A percentile compares a stretch with the other conserved stretches of the same genome.
phyloP scores from a whole-genome alignment of 257 asterid species.

The Solanum pennellii region DNA sequence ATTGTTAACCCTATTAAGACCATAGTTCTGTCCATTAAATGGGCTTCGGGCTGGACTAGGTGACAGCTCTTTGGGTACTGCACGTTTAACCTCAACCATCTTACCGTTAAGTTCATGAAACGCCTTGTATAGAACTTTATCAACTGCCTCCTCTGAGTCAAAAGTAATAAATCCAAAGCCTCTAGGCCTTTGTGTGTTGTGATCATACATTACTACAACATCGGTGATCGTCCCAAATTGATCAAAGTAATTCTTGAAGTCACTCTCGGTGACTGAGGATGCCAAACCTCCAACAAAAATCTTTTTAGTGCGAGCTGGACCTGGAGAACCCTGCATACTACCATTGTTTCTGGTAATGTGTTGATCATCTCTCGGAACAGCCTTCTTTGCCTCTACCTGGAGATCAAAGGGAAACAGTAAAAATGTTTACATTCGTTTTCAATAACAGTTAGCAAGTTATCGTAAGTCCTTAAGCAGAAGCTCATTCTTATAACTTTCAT shows the following conservation, averaged over 20 bases:
- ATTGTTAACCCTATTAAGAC: conserved; percentile 40
- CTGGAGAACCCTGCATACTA: conserved; percentile 43
- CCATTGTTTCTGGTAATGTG: conserved; percentile 18
- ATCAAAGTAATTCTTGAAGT: conserved; percentile 55
- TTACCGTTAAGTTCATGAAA: conserved; percentile 81
- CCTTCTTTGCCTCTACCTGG: conserved; percentile 71
- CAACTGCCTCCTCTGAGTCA: conserved; percentile 33
- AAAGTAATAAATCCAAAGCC: conserved; percentile 67
- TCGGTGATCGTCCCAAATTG: conserved; percentile 60
- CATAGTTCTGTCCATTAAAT: conserved; percentile 35
- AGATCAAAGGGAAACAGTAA: conserved; percentile 4
- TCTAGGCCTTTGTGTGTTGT: conserved; percentile 72
- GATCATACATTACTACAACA: conserved; percentile 74
- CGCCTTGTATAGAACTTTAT: conserved; percentile 22
- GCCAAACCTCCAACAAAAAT: conserved; percentile 70
- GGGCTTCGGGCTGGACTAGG: conserved; percentile 65
- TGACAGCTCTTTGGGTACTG: conserved; percentile 76
- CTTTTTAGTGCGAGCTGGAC: conserved; percentile 51
- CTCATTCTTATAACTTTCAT: not conserved
- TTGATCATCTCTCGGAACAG: conserved; percentile 62
- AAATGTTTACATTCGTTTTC: not conserved
- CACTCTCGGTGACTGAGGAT: conserved; percentile 52
- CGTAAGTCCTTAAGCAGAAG: not conserved
- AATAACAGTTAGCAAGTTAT: not conserved
- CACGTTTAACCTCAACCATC: conserved; percentile 86